phyloP scores from a whole-genome alignment of 2,329 filamentous ascomycete species.

The Trichoderma breve region DNA sequence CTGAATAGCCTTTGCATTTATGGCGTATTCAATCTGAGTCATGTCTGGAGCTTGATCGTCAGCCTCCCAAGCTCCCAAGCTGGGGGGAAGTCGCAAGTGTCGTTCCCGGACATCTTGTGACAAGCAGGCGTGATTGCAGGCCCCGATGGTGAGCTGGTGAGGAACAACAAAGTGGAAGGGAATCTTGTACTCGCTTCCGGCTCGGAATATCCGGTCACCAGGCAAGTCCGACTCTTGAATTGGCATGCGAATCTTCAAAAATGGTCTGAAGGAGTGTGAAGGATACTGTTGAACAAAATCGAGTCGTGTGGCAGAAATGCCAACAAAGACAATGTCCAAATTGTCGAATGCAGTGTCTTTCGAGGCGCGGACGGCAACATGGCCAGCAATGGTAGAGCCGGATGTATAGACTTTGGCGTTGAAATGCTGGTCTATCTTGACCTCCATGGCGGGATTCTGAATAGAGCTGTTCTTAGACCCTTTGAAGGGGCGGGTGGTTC shows the following conservation, averaged over 20 bases:
- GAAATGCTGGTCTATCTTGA: slow-evolving; percentile 54
- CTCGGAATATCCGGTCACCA: slow-evolving; percentile 45
- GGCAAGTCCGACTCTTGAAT: slow-evolving; percentile 48
- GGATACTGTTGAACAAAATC: slow-evolving; percentile 51
- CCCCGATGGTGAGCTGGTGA: slow-evolving; percentile 54
- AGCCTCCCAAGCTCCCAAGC: slow-evolving; percentile 51
- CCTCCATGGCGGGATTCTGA: slow-evolving; percentile 42
- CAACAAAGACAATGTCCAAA: slow-evolving; percentile 54
- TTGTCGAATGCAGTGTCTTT: slow-evolving; percentile 50
- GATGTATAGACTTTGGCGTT: slow-evolving; percentile 56
- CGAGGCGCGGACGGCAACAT: slow-evolving; percentile 45
- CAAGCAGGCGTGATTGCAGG: slow-evolving; percentile 51
- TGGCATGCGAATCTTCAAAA: slow-evolving; percentile 57
- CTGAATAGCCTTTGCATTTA: slow-evolving; percentile 47
- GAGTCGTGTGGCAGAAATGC: slow-evolving; percentile 48
- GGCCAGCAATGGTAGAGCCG: slow-evolving; percentile 49
- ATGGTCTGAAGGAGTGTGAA: slow-evolving; percentile 49
- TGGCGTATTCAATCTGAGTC: slow-evolving; percentile 51
- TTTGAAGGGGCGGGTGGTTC: slow-evolving; percentile 12
- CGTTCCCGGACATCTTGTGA: slow-evolving; percentile 48
- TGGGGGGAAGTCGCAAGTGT: slow-evolving; percentile 54
- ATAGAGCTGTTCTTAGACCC: slow-evolving; percentile 10
- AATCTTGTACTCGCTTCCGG: slow-evolving; percentile 48
- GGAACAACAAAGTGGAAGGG: slow-evolving; percentile 62
- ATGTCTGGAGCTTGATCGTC: slow-evolving; percentile 57